Base-by-base conservation (phyloP, 805 yeast genomes). In the Ogataea allantospora region DNA sequence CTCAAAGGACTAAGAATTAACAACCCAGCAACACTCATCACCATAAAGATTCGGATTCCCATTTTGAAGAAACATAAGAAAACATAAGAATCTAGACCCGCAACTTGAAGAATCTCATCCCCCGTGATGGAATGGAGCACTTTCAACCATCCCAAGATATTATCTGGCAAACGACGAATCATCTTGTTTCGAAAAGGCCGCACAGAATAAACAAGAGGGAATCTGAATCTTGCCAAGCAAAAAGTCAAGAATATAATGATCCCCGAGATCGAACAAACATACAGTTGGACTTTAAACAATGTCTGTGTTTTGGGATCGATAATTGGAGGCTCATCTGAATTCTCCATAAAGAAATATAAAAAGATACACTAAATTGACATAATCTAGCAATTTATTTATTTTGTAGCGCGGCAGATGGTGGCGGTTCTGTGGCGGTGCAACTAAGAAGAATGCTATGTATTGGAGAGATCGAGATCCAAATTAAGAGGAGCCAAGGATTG, bases 61-160 rank as follows among this genome's bases (percentile, higher is more conserved):
- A 77, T 72, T 43, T 70, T 70, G 61, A 77, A 77, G 53, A 77
- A 75, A n/a, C 76, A 71, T 7, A 77, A 57, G 42, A 74, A 75
- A 29, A 77, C 82, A 48, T 72, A 74, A 1, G 80, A 76, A 54
- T 77, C 82, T 16, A 77, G 55, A 0, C 82, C 82, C 4, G 80
- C 78, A 30, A 75, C 70, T 28, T 75, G 74, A 32, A 78, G 54
- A 4, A 78, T 64, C 49, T 77, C 78, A 14, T 69, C 70, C 44
- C 75, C 78, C 25, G 62, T 61, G 12, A 77, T 69, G 9, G 60
- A 53, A 47, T 64, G 65, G 11, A 78, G 60, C 3, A 71, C 66
- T 1, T 67, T 67, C 3, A 77, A 63, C 83, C 83, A 78, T 2
- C 78, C 75, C 35, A 77, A 67, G 27, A 73, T 53, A 17, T 71